These are phyloP conservation scores for Petrea volubilis DNA, from an alignment of 257 asterid species.

Conservation along the genomic window DNA sequence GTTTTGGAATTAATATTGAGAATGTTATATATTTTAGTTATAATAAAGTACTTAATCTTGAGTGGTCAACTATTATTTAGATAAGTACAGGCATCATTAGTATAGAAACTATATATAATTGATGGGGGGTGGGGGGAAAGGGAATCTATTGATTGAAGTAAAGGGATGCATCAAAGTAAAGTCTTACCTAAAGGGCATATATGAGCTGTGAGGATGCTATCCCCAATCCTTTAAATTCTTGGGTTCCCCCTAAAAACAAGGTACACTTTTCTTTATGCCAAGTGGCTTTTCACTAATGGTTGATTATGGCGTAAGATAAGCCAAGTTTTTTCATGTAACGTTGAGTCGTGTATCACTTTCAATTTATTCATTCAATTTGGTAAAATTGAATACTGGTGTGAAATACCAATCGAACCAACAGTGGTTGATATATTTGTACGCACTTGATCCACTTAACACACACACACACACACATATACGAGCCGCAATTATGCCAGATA, in stretches of 20 bases:
- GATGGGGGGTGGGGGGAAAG: neutral
- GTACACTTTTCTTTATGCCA: neutral
- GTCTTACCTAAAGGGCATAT: conserved; percentile 4
- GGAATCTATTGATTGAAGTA: conserved; percentile 11
- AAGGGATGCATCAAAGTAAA: neutral
- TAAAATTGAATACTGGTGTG: too few relatives aligned
- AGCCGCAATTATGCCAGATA: too few relatives aligned
- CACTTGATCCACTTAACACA: too few relatives aligned
- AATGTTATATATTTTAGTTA: too few relatives aligned
- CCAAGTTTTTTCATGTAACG: too few relatives aligned
- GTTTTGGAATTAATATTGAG: neutral
- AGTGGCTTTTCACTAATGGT: neutral
- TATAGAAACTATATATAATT: neutral
- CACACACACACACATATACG: too few relatives aligned
- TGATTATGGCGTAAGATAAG: neutral
- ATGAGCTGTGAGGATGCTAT: conserved; percentile 13
- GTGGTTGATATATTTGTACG: too few relatives aligned
- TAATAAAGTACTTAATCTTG: neutral
- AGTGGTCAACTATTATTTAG: neutral
- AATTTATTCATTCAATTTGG: too few relatives aligned
- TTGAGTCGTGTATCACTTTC: too few relatives aligned
- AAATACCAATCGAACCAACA: too few relatives aligned
- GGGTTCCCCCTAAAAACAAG: conserved; percentile 10
- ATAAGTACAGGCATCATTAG: neutral
- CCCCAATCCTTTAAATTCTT: conserved; percentile 7